Base-by-base conservation (phyloP, 345 rosid genomes). In the Salix viminalis region DNA sequence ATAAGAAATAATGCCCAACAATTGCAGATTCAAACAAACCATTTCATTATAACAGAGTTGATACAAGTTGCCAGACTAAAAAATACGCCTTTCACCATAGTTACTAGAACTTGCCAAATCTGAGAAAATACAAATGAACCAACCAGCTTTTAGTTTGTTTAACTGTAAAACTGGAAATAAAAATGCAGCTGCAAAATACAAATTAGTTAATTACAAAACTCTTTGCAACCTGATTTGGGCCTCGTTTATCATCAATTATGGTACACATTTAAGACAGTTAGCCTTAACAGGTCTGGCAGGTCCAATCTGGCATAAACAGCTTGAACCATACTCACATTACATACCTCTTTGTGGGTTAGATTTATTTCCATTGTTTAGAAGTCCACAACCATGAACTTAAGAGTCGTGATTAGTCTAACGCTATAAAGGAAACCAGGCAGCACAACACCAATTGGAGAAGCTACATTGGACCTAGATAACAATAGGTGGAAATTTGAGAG, bases 1-100 rank as follows among this genome's bases (percentile, higher is more conserved):
- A 54, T 58, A 52, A 52, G 26, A 8, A 67, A 76, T 15, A 68
- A 73, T 64, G 32, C 50, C 46, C 69, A 46, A 66, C 54, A 77
- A 44, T 28, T 71, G 50, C 71, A 36, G 15, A 65, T 34, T 65
- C 32, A 52, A 54, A 70, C n/a, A 16, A 70, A 64, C 18, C 58
- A 56, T 70, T 71, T 72, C 19, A 44, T 50, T 46, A 32, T 44
- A 61, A 36, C 34, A 32, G n/a, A 34, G 37, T 36, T 14, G 44
- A 65, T 60, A 16, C 36, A 10, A 64, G 37, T 69, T 42, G 13
- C 39, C 60, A 52, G 50, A 46, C 44, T 30, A 26, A 44, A 5
- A 18, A 46, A 16, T 52, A 69, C 23, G 48, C 46, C 46, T 67
- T 44, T 66, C 4, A 9, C n/a, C 16, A 10, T 1, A 23, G 64